Base-by-base conservation (phyloP, 306 rosid genomes). In the Acacia confusa region DNA sequence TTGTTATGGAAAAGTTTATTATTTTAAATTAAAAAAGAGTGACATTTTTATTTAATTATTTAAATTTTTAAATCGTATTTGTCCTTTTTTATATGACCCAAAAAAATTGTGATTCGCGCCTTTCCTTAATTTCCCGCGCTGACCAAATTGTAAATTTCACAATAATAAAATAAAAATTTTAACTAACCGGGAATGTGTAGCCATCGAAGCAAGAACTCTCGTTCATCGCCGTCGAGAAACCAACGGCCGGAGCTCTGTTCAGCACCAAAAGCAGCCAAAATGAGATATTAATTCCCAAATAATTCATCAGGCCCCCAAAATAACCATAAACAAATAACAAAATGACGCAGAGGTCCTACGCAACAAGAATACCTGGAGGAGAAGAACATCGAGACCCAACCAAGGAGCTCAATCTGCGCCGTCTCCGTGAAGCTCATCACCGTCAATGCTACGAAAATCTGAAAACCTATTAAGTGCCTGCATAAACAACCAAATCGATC, bases 381-480 rank as follows among this genome's bases (percentile, higher is more conserved):
- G 28, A 57, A 70, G 15, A 90, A 79, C 44, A 63, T 90, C 16
- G 71, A 74, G 15, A 92, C 87, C 28, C 89, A 84, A 69, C 32
- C 83, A 48, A 87, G 89, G 24, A 81, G 44, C 45, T 55, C 71
- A 41, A 73, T 38, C 76, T 73, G 53, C 28, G 27, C 78, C 57
- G 85, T 48, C 80, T 70, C 81, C 77, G 76, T 44, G 70, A 22
- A 87, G 80, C 91, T 95, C 88, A 87, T 30, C 84, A 78, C 84
- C 79, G 84, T 72, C 71, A 93, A 34, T 72, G 83, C 90, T 27
- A 70, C 84, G 22, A 95, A 93, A 68, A 95, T 82, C 36, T 88
- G 47, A 81, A 95, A 95, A 8, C 97, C 97, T 43, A 85, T 82
- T 55, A 95, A 83, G 75, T 92, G 99, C 81, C 99, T 95, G 87